These are phyloP conservation scores for Cystofilobasidium bisporidii DNA, from an alignment of 768 basidiomycete species.

Conservation along the genomic window DNA sequence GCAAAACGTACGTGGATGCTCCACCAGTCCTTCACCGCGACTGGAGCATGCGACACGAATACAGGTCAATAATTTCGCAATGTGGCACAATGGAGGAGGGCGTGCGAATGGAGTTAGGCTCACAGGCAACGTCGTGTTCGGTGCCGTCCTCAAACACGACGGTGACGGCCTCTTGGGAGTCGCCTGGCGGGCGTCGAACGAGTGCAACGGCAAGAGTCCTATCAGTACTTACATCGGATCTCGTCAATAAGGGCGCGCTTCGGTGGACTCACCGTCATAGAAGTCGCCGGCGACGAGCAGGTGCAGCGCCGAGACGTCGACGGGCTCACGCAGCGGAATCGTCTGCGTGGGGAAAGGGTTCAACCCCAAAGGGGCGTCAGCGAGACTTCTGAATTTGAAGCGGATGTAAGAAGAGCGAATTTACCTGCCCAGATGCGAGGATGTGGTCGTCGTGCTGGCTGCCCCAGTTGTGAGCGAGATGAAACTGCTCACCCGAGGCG, in stretches of 20 bases:
- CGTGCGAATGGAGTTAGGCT: too few species aligned
- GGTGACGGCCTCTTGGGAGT: slow-evolving; percentile 7
- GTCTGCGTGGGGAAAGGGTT: background rate
- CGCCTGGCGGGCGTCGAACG: background rate
- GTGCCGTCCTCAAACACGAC: slow-evolving; percentile 7
- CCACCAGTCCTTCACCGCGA: slow-evolving; percentile 20
- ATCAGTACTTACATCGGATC: too few species aligned
- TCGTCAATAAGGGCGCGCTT: too few species aligned
- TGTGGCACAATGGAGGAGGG: too few species aligned
- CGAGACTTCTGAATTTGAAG: too few species aligned
- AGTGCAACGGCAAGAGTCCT: too few species aligned
- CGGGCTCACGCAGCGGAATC: background rate
- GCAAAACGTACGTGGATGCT: slow-evolving; percentile 9
- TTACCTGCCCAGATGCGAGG: slow-evolving; percentile 6
- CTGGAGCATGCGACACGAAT: too few species aligned
- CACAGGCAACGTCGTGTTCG: background rate
- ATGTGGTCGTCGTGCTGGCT: slow-evolving; percentile 13
- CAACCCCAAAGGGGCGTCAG: too few species aligned
- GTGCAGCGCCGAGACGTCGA: slow-evolving; percentile 2
- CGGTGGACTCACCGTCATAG: slow-evolving; percentile 10
- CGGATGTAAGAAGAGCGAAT: background rate
- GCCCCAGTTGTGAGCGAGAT: slow-evolving; percentile 16
- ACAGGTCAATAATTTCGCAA: too few species aligned
- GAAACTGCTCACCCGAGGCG: slow-evolving; percentile 5
- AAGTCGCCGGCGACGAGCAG: slow-evolving; percentile 26